Conservation (phyloP, 73 alveolate species). For the Tetrahymena malaccensis region DNA sequence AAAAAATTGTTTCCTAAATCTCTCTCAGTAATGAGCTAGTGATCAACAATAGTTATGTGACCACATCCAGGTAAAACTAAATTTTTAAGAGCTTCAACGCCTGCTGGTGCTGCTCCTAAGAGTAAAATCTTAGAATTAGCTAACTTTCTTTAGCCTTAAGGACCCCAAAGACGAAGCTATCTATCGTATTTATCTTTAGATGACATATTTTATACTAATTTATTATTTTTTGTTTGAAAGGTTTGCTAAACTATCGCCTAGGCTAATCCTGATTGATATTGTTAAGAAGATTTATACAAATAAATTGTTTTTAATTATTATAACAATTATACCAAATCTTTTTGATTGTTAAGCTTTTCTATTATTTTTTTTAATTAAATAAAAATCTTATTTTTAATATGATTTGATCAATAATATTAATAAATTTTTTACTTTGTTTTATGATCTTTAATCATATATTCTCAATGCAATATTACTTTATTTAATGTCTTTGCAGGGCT, state of each 20-base stretch:
- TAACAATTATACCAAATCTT: not conserved
- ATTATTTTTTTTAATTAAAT: not conserved
- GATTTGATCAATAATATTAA: not conserved
- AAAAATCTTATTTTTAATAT: not conserved
- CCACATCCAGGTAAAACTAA: constrained; percentile 90
- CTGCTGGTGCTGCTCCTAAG: constrained; percentile 50
- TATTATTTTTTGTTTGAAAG: not conserved
- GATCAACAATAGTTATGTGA: constrained; percentile 76
- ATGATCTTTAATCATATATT: not conserved
- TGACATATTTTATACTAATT: not conserved
- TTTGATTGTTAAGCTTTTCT: not conserved
- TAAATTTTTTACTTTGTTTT: not conserved
- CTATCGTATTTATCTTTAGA: constrained; percentile 82
- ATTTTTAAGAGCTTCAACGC: constrained; percentile 87
- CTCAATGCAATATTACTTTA: not conserved
- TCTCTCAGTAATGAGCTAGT: constrained; percentile 55
- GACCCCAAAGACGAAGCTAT: constrained; percentile 77
- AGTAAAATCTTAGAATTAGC: constrained; percentile 51
- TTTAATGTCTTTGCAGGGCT: not conserved
- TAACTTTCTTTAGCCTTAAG: constrained; percentile 32
- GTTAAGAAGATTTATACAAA: not conserved
- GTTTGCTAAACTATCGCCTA: not conserved
- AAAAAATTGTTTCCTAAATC: constrained; percentile 90
- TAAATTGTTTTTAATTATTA: not conserved
- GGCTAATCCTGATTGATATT: not conserved